Percentiles rank a stretch among this genome's conserved stretches.
Evolutionary conservation across 352 stramenopile species (phyloP).

Genomic region (Saprolegnia parasitica): DNA sequence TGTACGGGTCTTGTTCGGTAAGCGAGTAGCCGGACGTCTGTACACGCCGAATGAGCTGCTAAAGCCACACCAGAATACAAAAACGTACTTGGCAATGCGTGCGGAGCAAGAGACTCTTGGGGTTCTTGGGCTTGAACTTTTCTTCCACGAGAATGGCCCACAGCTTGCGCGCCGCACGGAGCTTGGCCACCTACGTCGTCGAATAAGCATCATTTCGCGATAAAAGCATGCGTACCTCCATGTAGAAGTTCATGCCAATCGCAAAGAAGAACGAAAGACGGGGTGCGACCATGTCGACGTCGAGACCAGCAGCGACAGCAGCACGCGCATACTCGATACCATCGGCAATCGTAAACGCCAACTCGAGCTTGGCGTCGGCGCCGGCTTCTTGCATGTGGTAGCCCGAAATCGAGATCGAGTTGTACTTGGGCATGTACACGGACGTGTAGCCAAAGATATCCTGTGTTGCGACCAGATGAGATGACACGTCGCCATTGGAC

Average conservation of each 20-base stretch:
- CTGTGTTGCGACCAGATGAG: not conserved
- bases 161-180: constrained; percentile 89
- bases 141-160: constrained; percentile 94
- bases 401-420: constrained; percentile 95
- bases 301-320: constrained; percentile 87
- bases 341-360: constrained; percentile 97
- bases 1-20: constrained; percentile 96
- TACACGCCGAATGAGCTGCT: not conserved
- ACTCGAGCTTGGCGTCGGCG: constrained; percentile 90
- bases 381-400: constrained; percentile 99
- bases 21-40: constrained; percentile 93
- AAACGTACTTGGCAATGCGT: constrained; percentile 90
- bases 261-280: constrained; percentile 97
- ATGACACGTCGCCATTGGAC: not conserved
- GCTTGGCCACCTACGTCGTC: constrained; percentile 84
- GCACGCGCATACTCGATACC: constrained; percentile 95
- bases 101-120: constrained; percentile 90
- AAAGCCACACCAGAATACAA: not conserved
- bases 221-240: constrained; percentile 50
- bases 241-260: constrained; percentile 98
- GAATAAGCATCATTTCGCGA: constrained; percentile 5
- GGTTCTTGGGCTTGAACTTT: constrained; percentile 92
- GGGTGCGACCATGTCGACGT: constrained; percentile 92
- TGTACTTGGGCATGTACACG: constrained; percentile 96
- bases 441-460: constrained; percentile 98